Conservation (phyloP, 2,329 filamentous ascomycete species). For the Diaporthe humulicola region DNA sequence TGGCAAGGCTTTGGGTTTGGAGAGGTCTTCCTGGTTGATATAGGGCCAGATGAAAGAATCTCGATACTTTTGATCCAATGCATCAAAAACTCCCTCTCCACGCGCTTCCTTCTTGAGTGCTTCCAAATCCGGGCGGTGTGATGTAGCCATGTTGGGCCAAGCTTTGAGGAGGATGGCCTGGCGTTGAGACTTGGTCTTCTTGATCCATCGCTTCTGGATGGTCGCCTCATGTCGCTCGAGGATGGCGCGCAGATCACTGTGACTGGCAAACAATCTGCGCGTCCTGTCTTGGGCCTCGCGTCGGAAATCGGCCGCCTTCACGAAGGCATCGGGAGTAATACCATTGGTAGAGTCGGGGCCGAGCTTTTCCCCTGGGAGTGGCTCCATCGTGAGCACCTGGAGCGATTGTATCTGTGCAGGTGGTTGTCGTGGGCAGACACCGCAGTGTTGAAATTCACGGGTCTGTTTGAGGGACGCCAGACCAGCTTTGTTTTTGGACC, state of each 20-base stretch:
- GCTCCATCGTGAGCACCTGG: no score
- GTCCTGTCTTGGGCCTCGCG: not conserved
- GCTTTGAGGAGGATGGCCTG: conserved; percentile 59
- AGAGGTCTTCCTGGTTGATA: conserved; percentile 70
- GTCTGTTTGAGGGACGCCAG: not conserved
- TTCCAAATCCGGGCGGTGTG: conserved; percentile 66
- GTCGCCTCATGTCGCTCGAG: conserved; percentile 63
- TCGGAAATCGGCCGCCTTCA: not conserved
- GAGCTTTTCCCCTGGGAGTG: no score
- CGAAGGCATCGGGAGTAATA: no score
- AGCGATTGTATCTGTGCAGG: no score
- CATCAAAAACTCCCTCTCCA: no score
- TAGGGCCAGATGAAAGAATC: conserved; percentile 63
- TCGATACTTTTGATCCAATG: no score
- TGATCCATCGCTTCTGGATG: conserved; percentile 67
- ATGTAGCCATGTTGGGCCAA: conserved; percentile 63
- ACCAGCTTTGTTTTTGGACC: not conserved
- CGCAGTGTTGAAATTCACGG: not conserved
- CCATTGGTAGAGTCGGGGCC: no score
- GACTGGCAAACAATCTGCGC: not conserved
- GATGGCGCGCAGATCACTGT: not conserved
- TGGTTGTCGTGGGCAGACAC: not conserved
- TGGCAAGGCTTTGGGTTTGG: conserved; percentile 56
- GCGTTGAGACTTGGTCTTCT: conserved; percentile 63
- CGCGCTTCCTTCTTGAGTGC: conserved; percentile 49